These are phyloP conservation scores for Prinsepia uniflora DNA, from an alignment of 306 rosid species.

Conservation along the genomic window DNA sequence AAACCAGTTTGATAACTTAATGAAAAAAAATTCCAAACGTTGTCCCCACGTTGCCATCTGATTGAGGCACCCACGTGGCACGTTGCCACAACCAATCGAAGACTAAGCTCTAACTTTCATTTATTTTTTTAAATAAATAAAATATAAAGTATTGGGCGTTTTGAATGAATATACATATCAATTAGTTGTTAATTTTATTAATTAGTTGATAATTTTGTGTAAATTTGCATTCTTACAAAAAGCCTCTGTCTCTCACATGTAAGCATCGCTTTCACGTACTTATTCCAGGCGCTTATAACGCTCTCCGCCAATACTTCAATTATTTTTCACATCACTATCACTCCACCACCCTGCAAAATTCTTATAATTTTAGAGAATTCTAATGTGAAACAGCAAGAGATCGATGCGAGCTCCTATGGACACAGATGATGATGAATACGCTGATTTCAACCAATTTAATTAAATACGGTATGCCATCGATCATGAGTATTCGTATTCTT, in stretches of 20 bases:
- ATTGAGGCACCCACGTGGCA: slow-evolving; percentile 44
- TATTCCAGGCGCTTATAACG: slow-evolving; percentile 49
- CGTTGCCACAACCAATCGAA: slow-evolving; percentile 29
- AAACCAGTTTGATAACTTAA: not conserved
- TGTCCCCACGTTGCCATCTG: slow-evolving; percentile 33
- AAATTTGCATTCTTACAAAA: slow-evolving; percentile 1
- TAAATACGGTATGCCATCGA: no score
- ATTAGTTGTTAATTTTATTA: not conserved
- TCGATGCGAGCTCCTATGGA: no score
- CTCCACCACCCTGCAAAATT: slow-evolving; percentile 3
- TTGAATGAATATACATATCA: no score
- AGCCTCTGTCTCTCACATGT: slow-evolving; percentile 36
- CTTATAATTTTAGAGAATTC: not conserved
- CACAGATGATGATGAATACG: no score
- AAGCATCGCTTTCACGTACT: slow-evolving; percentile 37
- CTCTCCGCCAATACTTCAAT: slow-evolving; percentile 4
- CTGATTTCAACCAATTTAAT: no score
- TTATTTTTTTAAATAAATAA: not conserved
- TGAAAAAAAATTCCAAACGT: slow-evolving; percentile 7
- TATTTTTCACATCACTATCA: slow-evolving; percentile 21
- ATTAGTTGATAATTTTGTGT: not conserved
- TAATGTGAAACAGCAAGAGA: no score
- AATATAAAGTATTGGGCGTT: not conserved
- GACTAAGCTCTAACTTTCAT: not conserved
- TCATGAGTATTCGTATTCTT: no score